Conservation (phyloP, 306 rosid genomes). For the Cucurbita argyrosperma region DNA sequence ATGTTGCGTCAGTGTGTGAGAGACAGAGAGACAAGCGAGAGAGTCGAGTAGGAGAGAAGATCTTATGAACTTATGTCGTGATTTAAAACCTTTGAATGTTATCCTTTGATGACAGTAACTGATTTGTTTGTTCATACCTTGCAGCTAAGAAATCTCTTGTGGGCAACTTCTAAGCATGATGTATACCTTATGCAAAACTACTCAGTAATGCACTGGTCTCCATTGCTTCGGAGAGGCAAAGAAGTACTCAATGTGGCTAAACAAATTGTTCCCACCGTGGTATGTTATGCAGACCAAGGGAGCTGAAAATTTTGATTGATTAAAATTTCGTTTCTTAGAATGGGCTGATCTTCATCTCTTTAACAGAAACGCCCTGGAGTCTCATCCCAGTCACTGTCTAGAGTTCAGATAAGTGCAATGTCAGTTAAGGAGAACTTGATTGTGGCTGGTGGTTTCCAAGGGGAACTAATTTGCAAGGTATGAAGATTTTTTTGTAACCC, state of each 20-base stretch:
- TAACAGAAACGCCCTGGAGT: constrained; percentile 42
- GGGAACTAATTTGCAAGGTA: constrained; percentile 96
- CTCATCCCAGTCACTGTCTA: constrained; percentile 43
- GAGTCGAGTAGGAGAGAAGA: neutral
- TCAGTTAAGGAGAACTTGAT: constrained; percentile 66
- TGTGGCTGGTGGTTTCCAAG: constrained; percentile 88
- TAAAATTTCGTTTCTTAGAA: neutral
- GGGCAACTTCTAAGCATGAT: constrained; percentile 96
- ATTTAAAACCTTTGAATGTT: neutral
- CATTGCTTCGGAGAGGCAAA: constrained; percentile 49
- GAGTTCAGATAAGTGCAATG: constrained; percentile 96
- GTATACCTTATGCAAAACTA: constrained; percentile 87
- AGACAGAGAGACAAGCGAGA: neutral
- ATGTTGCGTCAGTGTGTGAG: neutral
- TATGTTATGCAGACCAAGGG: constrained; percentile 11
- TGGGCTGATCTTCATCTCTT: neutral
- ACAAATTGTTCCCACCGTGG: constrained; percentile 58
- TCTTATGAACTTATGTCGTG: neutral
- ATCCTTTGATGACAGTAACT: constrained; percentile 13
- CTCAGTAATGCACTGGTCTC: constrained; percentile 85
- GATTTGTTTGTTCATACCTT: constrained; percentile 10
- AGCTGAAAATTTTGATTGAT: neutral
- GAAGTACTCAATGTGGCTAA: constrained; percentile 70
- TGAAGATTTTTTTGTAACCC: neutral
- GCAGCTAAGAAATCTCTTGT: constrained; percentile 80